Percentiles rank a stretch among this genome's conserved stretches.
Conservation (phyloP, 2,329 filamentous ascomycete genomes). For the Verticillium tricorpus region DNA sequence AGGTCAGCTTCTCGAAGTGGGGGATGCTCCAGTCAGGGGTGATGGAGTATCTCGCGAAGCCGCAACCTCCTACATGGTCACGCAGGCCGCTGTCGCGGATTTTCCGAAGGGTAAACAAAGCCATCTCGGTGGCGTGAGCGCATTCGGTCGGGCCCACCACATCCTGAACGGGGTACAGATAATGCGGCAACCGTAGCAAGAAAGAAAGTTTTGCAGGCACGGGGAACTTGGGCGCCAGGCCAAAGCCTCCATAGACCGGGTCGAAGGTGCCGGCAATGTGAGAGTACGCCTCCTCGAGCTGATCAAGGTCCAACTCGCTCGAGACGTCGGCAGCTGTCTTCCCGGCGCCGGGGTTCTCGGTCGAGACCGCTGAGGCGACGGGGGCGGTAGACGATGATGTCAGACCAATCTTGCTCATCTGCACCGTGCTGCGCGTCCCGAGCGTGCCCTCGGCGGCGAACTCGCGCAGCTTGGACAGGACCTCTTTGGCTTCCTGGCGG, state of each 20-base stretch:
- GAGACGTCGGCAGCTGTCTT: constrained; percentile 27
- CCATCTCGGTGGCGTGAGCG: constrained; percentile 70
- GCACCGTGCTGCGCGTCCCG: constrained; percentile 32
- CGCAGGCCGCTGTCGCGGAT: constrained; percentile 57
- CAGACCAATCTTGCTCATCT: constrained; percentile 10
- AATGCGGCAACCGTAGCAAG: constrained; percentile 68
- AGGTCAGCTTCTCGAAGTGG: constrained; percentile 96
- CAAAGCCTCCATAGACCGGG: constrained; percentile 73
- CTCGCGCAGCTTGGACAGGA: constrained; percentile 73
- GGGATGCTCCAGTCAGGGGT: constrained; percentile 91
- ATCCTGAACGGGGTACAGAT: constrained; percentile 69
- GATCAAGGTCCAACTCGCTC: constrained; percentile 79
- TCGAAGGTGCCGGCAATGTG: constrained; percentile 82
- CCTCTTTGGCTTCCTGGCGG: constrained; percentile 76
- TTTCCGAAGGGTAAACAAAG: constrained; percentile 70
- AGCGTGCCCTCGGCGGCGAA: constrained; percentile 87
- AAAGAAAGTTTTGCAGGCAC: constrained; percentile 84
- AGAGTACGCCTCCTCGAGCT: constrained; percentile 83
- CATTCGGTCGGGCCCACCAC: constrained; percentile 84
- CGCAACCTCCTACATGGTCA: constrained; percentile 50
- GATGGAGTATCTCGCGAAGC: constrained; percentile 73
- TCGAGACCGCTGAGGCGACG: constrained; percentile 15
- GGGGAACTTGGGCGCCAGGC: constrained; percentile 78
- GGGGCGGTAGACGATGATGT: constrained; percentile 5
- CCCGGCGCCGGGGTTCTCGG: constrained; percentile 12